Base-by-base conservation (phyloP, 164 flowering plant species). In the Piper longum region DNA sequence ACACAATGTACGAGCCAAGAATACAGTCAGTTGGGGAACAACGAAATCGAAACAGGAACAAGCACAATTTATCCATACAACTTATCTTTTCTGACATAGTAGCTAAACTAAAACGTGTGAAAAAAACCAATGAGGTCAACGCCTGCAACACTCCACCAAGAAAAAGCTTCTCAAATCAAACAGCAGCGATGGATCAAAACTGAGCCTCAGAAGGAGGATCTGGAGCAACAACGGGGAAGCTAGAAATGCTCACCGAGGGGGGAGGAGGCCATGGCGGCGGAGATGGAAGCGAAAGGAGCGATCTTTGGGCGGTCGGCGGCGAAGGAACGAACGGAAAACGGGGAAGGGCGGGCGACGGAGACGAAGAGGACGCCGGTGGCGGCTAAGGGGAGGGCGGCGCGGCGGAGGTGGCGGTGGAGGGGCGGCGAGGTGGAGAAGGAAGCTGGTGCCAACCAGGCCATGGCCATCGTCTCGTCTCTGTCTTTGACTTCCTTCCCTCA, bases 291-390 rank as follows among this genome's bases (percentile, higher is more conserved):
- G 40, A 84, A 83, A 41, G 75, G 74, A 43, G 61, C 64, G n/a
- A 62, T 43, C 18, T 42, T 43, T 9, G 42, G 16, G 8, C 71
- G 60, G 56, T 26, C 36, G 36, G 36, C 36, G 36, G 36, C 36
- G 36, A 76, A 74, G 40, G 75, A 74, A 77, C 80, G 75, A 17
- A 26, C 36, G 36, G 36, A 26, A 26, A 84, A 41, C 52, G 36
- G 69, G 11, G 60, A 57, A 12, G 72, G 62, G 65, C 75, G 75
- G 19, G 81, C 84, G 14, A 81, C 56, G 14, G 89, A 83, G 0
- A 72, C 83, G 68, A 73, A 81, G 58, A 87, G 78, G 7, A 83
- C 8, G 43, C 83, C 83, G 19, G 66, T 77, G 56, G 80, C 81
- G 11, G 36, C 58, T 1, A 78, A 16, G 4, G 86, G 79, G 52